phyloP scores from a whole-genome alignment of 1,139 yeast species.

The Blastobotrys ciferrii region DNA sequence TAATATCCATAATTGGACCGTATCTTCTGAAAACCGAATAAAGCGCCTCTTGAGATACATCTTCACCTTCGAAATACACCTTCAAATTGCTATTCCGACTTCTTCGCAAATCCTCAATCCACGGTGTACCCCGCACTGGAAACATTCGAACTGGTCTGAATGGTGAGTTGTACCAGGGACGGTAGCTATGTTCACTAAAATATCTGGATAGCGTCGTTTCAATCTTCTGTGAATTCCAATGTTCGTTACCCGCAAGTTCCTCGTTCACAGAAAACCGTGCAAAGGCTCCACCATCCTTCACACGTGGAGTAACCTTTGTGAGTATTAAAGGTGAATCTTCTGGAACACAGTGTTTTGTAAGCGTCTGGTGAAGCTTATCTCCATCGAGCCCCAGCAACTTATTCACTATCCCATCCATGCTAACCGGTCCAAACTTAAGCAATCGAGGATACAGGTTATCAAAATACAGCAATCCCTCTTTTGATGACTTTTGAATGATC shows the following conservation, averaged over 20 bases:
- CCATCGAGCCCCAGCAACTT: constrained; percentile 17
- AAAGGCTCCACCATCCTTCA: constrained; percentile 93
- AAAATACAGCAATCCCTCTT: constrained; percentile 49
- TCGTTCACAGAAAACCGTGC: constrained; percentile 53
- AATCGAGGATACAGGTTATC: constrained; percentile 35
- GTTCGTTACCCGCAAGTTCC: constrained; percentile 14
- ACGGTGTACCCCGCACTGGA: constrained; percentile 88
- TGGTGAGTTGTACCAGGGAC: constrained; percentile 36
- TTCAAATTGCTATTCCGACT: constrained; percentile 62
- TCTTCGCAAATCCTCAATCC: constrained; percentile 91
- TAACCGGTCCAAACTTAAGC: constrained; percentile 18
- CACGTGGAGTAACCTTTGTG: constrained; percentile 56
- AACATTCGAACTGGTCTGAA: constrained; percentile 49
- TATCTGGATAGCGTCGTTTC: constrained; percentile 29
- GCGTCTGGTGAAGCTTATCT: constrained; percentile 15
- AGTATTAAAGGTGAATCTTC: constrained; percentile 43
- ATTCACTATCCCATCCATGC: constrained; percentile 12
- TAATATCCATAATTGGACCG: constrained; percentile 76
- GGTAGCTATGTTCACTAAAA: constrained; percentile 21
- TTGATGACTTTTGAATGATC: constrained; percentile 49
- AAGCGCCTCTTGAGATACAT: constrained; percentile 76
- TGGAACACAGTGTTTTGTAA: constrained; percentile 43
- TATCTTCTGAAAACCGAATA: constrained; percentile 83
- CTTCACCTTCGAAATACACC: constrained; percentile 72
- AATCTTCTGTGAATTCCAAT: constrained; percentile 24